Evolutionary conservation across 306 rosid species (phyloP), one percentile per base, ranked within the genome.

Genomic region (Prunus mongolica): DNA sequence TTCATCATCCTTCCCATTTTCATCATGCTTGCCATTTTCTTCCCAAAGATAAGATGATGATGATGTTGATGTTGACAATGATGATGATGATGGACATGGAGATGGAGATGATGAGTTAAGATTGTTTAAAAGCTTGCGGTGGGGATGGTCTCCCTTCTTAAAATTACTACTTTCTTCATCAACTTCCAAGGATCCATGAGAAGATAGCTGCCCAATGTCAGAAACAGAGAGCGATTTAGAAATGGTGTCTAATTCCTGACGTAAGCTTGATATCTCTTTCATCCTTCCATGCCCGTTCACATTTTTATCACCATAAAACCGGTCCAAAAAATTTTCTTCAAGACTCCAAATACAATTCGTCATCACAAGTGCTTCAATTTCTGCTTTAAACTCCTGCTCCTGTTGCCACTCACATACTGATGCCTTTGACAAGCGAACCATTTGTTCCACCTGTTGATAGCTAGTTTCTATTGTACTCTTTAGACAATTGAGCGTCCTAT

Each of bases 21-120:
- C 86, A 52, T 85, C 88, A 20, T 84, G 93, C 51, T 87, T 90
- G 32, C 96, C 93, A 78, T 92, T 91, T 82, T 81, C 96, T 76
- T 90, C 96, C 79, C 80, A 65, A 34, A 20, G 44, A 50, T 68
- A 61, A 68, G 82, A 47, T 44, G 87, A 77, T 32, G 82, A 25
- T 3, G 85, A 57, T 65, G 66, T 14, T 54, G 66, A 72, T 72
- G 54, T 2, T 71, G 75, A 28, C 8, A 44, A 20, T 32, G 65
- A 6, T 30, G 49, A 30, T 3, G 66, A 7, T 41, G 11, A 13
- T 22, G 41, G 9, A 22, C 67, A 14, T 0, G 65, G 15, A 22
- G 72, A 14, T 1, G 65, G 15, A 22, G 72, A 46, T 11, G 56
- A 46, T 73, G 58, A 72, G 41, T 22, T 72, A 56, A 56, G 54